Base-by-base conservation (phyloP, 129 eudicot genomes). In the Chrysanthemum lavandulifolium region DNA sequence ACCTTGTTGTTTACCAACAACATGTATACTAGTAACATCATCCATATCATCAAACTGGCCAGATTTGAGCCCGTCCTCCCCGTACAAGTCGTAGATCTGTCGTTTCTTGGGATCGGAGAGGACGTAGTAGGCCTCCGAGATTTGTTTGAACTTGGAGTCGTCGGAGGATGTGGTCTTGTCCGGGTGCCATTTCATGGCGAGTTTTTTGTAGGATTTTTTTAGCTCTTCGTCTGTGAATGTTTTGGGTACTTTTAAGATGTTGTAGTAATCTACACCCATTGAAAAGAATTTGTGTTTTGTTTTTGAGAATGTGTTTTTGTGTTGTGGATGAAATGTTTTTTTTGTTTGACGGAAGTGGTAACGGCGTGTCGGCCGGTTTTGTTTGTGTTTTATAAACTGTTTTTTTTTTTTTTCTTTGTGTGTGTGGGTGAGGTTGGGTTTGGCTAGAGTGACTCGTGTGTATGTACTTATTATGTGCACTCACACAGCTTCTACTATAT, bases 181-280 rank as follows among this genome's bases (percentile, higher is more conserved):
- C 0, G 98, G 98, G 56, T 93, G 98, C 98, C 98, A 93, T 76
- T 88, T 93, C 97, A 93, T 93, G 3, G 98, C 98, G 36, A 86
- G 65, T 27, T 78, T 81, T 77, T 87, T 93, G 84, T 93, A 93
- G 0, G 98, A 82, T 53, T 85, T 87, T 84, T 85, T 87, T 69
- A 93, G 23, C 58, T 93, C 98, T 23, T 93, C 98, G 36, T 90
- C 96, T 19, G 58, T 71, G 0, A 92, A 90, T 0, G 81, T 73
- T 18, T 76, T 67, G 18, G 83, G 55, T 15, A 93, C 95, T 60
- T 86, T 93, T 61, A 93, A 74, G 10, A 83, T 69, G 72, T 81
- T 86, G 83, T 93, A 93, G 90, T 93, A 93, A 83, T 93, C 96
- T 43, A 90, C 82, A 6, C 92, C 97, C 97, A 92, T 91, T 36